Evolutionary conservation across 1,139 yeast species (phyloP), one percentile per base, ranked within the genome.

Genomic region (Yamadazyma blattariae): DNA sequence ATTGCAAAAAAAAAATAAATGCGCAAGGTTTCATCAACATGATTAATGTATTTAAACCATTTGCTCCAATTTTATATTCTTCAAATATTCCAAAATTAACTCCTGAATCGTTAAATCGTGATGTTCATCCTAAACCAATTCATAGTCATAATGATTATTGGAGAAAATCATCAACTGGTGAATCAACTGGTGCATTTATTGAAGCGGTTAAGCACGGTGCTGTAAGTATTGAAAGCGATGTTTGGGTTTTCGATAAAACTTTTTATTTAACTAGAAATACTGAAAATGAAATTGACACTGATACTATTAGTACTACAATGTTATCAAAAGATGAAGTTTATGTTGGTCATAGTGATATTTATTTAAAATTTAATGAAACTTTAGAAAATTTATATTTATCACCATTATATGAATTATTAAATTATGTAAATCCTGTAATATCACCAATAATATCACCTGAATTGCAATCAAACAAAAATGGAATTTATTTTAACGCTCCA

Each of bases 141-240:
- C 92, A 83, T 48, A 79, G 88, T 0, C 92, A 84, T 51, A 84
- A 83, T 50, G 92, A 84, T 52, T 84, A 84, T 54, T 81, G 87
- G 88, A 62, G 90, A 44, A 44, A 54, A 2, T 6, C 12, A 8
- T 13, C 6, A 10, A 6, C 16, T n/a, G 25, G 29, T 19, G 10
- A 8, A 8, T 15, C 20, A 8, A n/a, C n/a, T n/a, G 53, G 61
- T 5, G 92, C 92, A 0, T 61, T 84, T 8, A 65, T 76, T 38
- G 82, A 79, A 40, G 90, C 89, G 0, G 55, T 82, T 25, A 60
- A 68, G 11, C 56, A 61, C 20, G 92, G 90, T 1, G 71, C 76
- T 18, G 67, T 67, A 33, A 77, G 87, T 33, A 71, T 82, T 7
- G 92, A 84, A 55, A 83, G 85, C 17, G 94, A 84, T 52, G 74